Conservation (phyloP, 2,329 filamentous ascomycete species). For the Nakataea oryzae region DNA sequence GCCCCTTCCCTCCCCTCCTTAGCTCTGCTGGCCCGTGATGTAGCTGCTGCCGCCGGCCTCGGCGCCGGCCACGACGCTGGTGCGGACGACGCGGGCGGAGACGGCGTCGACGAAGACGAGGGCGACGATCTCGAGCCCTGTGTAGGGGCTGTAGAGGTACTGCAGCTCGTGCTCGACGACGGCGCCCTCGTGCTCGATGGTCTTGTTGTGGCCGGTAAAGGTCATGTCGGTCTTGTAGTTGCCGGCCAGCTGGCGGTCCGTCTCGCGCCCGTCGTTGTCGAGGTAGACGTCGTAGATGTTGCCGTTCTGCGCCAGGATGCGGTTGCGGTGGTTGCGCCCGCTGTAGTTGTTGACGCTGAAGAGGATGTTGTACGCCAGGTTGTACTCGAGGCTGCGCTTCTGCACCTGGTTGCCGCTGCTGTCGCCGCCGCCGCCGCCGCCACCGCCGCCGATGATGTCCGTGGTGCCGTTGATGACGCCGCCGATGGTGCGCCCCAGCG, state of each 20-base stretch:
- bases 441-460: slow-evolving; percentile 10
- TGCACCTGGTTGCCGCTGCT: slow-evolving; percentile 5
- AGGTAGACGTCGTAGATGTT: slow-evolving; percentile 41
- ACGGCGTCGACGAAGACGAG: slow-evolving; percentile 34
- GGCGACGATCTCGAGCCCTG: slow-evolving; percentile 31
- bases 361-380: slow-evolving; percentile 45
- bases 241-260: slow-evolving; percentile 31
- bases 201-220: slow-evolving; percentile 42
- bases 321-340: slow-evolving; percentile 44
- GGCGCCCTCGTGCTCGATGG: slow-evolving; percentile 29
- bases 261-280: slow-evolving; percentile 40
- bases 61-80: slow-evolving; percentile 40
- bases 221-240: slow-evolving; percentile 40
- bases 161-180: slow-evolving; percentile 36
- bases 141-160: slow-evolving; percentile 42
- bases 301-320: slow-evolving; percentile 43
- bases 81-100: slow-evolving; percentile 34
- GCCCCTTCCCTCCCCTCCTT: no score
- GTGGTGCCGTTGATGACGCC: slow-evolving; percentile 32
- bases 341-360: slow-evolving; percentile 51
- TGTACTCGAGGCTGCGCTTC: slow-evolving; percentile 25
- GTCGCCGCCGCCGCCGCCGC: not conserved
- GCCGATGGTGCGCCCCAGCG: slow-evolving; percentile 37
- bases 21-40: slow-evolving; percentile 27
- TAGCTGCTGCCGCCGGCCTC: slow-evolving; percentile 41